Conservation (phyloP, 2,329 filamentous ascomycete species). For the Sarocladium strictum region DNA sequence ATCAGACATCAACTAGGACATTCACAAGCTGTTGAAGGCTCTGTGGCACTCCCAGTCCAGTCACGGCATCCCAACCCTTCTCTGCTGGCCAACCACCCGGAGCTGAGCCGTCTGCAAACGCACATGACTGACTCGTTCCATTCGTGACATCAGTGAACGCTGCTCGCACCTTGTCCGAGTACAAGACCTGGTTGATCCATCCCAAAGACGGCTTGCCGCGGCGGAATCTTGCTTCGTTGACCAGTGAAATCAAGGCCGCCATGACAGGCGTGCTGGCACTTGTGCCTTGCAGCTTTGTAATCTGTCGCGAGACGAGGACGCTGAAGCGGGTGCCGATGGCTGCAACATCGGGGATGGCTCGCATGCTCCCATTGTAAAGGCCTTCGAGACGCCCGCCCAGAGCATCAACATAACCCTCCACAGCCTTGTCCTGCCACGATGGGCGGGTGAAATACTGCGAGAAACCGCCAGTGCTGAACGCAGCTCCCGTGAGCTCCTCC, state of each 20-base stretch:
- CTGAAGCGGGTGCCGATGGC: conserved; percentile 53
- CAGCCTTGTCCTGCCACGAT: conserved; percentile 36
- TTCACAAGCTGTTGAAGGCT: conserved; percentile 33
- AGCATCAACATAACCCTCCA: conserved; percentile 32
- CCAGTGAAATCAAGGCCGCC: conserved; percentile 46
- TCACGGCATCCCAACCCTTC: conserved; percentile 42
- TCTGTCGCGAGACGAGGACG: conserved; percentile 24
- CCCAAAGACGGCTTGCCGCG: conserved; percentile 43
- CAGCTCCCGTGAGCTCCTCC: conserved; percentile 30
- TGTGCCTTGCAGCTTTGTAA: conserved; percentile 32
- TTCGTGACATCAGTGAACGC: conserved; percentile 35
- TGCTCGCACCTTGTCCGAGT: conserved; percentile 29
- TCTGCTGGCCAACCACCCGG: conserved; percentile 38
- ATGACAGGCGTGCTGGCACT: conserved; percentile 50
- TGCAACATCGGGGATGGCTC: conserved; percentile 46
- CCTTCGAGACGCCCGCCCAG: conserved; percentile 36
- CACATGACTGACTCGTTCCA: conserved; percentile 35
- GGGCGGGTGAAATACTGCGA: conserved; percentile 42
- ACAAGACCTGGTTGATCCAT: conserved; percentile 47
- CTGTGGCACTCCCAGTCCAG: conserved; percentile 41
- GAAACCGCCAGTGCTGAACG: conserved; percentile 47
- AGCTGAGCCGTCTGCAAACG: conserved; percentile 24
- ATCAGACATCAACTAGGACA: conserved; percentile 22
- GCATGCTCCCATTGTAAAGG: conserved; percentile 38
- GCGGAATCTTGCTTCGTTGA: conserved; percentile 47